These are phyloP conservation scores for Spergularia azorica DNA, from an alignment of 179 eudicot species.

Conservation along the genomic window DNA sequence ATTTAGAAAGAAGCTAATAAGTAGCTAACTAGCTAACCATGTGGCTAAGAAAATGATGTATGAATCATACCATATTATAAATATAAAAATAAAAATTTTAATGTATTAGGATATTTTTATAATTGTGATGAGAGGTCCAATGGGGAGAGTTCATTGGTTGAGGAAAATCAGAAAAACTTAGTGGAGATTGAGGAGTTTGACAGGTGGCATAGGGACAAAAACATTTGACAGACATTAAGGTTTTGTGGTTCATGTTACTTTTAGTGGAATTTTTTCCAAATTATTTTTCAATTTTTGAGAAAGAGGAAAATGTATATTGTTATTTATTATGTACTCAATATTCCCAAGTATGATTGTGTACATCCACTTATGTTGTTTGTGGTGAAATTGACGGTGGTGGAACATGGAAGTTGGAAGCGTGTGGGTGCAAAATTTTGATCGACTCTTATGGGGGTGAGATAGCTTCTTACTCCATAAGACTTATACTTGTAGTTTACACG, in stretches of 20 bases:
- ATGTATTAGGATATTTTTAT: conserved; percentile 9
- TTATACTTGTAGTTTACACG: background rate
- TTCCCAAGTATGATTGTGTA: conserved; percentile 15
- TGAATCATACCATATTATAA: background rate
- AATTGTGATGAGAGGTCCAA: conserved; percentile 17
- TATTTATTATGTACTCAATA: background rate
- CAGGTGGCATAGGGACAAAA: conserved; percentile 16
- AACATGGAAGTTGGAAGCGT: background rate
- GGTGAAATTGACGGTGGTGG: conserved; percentile 19
- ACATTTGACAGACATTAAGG: conserved; percentile 2
- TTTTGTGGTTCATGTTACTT: conserved; percentile 19
- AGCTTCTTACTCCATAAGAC: background rate
- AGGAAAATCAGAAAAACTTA: background rate
- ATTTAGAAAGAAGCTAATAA: background rate
- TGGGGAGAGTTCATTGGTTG: conserved; percentile 21
- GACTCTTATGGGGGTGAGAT: background rate
- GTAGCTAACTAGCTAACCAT: background rate
- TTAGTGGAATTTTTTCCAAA: background rate
- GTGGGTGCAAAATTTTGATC: background rate
- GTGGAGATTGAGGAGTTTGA: conserved; percentile 8
- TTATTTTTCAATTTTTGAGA: background rate
- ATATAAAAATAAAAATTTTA: background rate
- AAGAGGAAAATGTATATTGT: background rate
- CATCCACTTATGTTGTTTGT: conserved; percentile 19
- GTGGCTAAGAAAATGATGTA: background rate